phyloP scores from a whole-genome alignment of 2,329 filamentous ascomycete genomes.

The Pleurostoma richardsiae region DNA sequence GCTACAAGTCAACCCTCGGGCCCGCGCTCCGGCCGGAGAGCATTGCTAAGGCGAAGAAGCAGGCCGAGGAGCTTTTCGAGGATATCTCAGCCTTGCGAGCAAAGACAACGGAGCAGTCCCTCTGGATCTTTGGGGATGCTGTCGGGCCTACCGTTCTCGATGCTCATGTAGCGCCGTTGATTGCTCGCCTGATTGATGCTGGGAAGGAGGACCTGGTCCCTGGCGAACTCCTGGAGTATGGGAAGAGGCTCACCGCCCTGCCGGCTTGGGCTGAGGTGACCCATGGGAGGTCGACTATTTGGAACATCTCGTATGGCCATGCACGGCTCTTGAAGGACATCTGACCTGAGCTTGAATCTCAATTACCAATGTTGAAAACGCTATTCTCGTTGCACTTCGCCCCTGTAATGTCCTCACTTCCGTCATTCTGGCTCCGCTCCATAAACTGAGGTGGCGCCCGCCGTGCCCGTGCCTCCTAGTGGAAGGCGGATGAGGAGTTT shows the following conservation, averaged over 20 bases:
- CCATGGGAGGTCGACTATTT: constrained; percentile 9
- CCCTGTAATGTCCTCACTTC: too few relatives aligned
- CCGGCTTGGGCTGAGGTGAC: constrained; percentile 8
- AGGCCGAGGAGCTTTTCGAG: constrained; percentile 2
- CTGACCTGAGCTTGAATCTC: neutral
- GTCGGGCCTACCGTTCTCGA: constrained; percentile 3
- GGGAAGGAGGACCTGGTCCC: constrained; percentile 9
- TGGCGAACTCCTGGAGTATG: constrained; percentile 7
- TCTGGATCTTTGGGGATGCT: constrained; percentile 3
- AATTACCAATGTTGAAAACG: too few relatives aligned
- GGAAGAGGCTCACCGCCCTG: neutral
- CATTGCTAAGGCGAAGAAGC: constrained; percentile 1
- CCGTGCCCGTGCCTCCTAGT: too few relatives aligned
- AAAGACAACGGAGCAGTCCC: neutral
- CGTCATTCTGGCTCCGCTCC: too few relatives aligned
- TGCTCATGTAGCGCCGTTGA: constrained; percentile 1
- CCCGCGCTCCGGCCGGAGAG: constrained; percentile 2
- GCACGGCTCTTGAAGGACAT: neutral
- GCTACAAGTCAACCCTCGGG: constrained; percentile 4
- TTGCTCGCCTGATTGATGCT: constrained; percentile 6
- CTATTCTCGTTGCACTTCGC: too few relatives aligned
- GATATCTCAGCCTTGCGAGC: neutral
- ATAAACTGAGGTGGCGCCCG: too few relatives aligned
- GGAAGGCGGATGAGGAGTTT: too few relatives aligned
- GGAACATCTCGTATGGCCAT: constrained; percentile 2